Base-by-base conservation (phyloP, 1,284 basidiomycete species). In the Trichosporon faecale region DNA sequence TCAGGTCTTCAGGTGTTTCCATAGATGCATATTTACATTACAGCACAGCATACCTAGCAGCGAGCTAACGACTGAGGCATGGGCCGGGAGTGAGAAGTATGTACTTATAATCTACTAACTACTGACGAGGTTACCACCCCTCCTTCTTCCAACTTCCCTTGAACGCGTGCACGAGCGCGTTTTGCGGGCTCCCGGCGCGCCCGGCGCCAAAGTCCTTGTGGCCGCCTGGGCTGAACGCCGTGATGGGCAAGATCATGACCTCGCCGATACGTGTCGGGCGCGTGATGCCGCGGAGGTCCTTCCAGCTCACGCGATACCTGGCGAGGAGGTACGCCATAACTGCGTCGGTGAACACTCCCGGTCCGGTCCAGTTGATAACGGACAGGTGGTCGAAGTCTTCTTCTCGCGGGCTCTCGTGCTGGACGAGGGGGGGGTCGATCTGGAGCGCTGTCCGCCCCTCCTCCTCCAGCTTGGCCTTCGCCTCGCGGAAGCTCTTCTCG, bases 211-310 rank as follows among this genome's bases (percentile, higher is more conserved):
- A 61, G 57, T 61, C 57, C 14, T 61, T 61, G 57, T 61, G 57
- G 27, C 57, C 57, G 29, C 27, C 57, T 4, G 57, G 57, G 16
- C 57, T 61, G 70, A 83, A 83, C 0, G 72, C 80, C 21, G 82
- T 79, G 69, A 82, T 79, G 65, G 84, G 84, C 23, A 85, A 74
- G 12, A 85, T 74, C 29, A 83, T 68, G 37, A 84, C 79, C 31
- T 84, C 83, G 33, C 83, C 82, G 57, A 84, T 78, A 18, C 84
- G 70, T 23, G 84, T 66, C 2, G 84, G 84, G 25, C 75, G 76
- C 9, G 79, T 68, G 40, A 83, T 69, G 12, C 76, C 77, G 44
- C 81, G 76, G 1, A 84, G 73, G 21, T 77, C 74, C 52, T 81
- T 79, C 84, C 84, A 85, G 1, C 77, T 74, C n/a, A 84, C 78